These are phyloP conservation scores for Phytophthora melonis DNA, from an alignment of 352 stramenopile genomes.

Conservation along the genomic window DNA sequence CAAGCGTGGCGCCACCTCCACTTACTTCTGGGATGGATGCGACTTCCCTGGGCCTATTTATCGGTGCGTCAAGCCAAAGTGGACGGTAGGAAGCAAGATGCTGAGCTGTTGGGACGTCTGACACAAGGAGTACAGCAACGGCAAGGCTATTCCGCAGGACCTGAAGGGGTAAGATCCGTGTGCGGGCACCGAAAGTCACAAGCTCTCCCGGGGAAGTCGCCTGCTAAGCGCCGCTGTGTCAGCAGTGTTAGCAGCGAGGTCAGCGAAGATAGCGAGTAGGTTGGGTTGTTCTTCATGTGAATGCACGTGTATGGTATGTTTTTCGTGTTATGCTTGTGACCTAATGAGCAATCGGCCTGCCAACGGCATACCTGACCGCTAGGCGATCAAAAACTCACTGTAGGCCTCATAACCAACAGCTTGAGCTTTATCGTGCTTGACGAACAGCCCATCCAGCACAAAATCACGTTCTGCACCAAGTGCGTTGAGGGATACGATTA, in stretches of 20 bases:
- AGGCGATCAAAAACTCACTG: too few species aligned
- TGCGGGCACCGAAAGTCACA: too few species aligned
- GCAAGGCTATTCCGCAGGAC: not conserved
- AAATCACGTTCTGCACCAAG: too few species aligned
- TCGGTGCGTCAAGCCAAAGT: constrained; percentile 2
- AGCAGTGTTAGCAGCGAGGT: not conserved
- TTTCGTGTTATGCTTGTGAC: not conserved
- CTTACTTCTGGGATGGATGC: constrained; percentile 10
- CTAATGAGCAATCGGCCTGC: too few species aligned
- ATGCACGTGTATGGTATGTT: not conserved
- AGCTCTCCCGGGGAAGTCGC: too few species aligned
- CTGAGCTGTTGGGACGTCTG: constrained; percentile 8
- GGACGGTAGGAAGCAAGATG: not conserved
- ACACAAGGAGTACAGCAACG: constrained; percentile 12
- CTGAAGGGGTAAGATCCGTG: too few species aligned
- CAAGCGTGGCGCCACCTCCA: constrained; percentile 9
- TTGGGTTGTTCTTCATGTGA: not conserved
- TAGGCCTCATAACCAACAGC: too few species aligned
- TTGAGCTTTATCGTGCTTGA: too few species aligned
- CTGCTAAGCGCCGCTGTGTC: not conserved
- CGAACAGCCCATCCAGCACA: too few species aligned
- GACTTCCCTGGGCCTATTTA: not conserved
- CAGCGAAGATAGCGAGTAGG: not conserved
- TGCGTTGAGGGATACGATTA: too few species aligned
- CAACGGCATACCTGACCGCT: too few species aligned